A percentile compares a stretch with the other conserved stretches of the same genome.
Conservation (phyloP, 2,329 filamentous ascomycete genomes). For the Scedosporium minutisporum region DNA sequence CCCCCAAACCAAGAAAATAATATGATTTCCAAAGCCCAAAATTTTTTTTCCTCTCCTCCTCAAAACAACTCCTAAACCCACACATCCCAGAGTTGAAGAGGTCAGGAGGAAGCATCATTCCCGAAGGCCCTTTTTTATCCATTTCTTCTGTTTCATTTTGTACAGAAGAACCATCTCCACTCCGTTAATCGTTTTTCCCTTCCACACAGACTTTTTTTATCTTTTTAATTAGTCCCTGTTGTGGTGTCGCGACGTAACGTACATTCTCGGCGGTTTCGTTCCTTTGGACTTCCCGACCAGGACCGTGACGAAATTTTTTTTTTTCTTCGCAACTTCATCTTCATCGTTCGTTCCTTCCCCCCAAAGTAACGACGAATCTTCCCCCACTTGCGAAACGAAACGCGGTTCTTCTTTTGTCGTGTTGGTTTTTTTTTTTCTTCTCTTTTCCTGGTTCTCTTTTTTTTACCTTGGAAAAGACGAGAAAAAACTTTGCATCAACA, state of each 20-base stretch:
- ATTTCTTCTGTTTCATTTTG: slow-evolving; percentile 14
- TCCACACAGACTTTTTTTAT: slow-evolving; percentile 3
- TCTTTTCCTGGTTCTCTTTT: neutral
- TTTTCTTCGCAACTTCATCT: slow-evolving; percentile 4
- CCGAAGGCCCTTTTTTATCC: slow-evolving; percentile 11
- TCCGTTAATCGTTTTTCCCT: slow-evolving; percentile 10
- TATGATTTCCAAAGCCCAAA: slow-evolving; percentile 4
- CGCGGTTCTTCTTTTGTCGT: neutral
- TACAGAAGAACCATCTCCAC: slow-evolving; percentile 14
- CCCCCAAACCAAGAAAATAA: neutral
- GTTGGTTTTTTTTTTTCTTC: neutral
- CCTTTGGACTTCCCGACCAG: slow-evolving; percentile 7
- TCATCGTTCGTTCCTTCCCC: slow-evolving; percentile 4
- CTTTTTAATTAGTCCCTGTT: slow-evolving; percentile 4
- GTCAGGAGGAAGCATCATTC: slow-evolving; percentile 8
- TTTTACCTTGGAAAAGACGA: neutral
- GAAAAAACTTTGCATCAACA: neutral
- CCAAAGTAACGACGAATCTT: slow-evolving; percentile 5
- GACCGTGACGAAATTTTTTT: slow-evolving; percentile 5
- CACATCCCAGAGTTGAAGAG: slow-evolving; percentile 10
- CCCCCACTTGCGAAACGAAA: neutral
- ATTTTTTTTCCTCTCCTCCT: slow-evolving; percentile 3
- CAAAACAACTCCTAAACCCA: slow-evolving; percentile 8
- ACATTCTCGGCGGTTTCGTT: slow-evolving; percentile 4
- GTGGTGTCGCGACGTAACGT: slow-evolving; percentile 2